Evolutionary conservation across 352 stramenopile species (phyloP), one percentile per base, ranked within the genome.

Genomic region (Achlya hypogyna): DNA sequence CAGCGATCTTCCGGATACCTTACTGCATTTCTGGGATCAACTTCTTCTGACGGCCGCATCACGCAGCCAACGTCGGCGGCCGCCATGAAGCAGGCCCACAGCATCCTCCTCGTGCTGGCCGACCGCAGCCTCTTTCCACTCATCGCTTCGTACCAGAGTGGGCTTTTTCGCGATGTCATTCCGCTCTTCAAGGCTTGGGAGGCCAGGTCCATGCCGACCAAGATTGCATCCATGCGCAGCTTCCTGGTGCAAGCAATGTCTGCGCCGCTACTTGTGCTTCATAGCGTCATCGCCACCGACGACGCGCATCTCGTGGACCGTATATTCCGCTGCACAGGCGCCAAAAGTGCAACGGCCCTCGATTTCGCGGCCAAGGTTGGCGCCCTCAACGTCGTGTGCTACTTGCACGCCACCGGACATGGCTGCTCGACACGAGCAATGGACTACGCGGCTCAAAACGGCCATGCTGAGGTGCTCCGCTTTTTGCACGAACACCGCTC

Each of bases 371-470:
- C 73, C 20, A 34, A 66, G 25, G 63, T 58, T 12, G 75, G 73
- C 6, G 72, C 72, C 60, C 25, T 80, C 12, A 62, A 75, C 0
- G 56, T 78, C 5, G 66, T 80, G 43, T 62, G 23, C 0, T 78
- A 75, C 58, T 51, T 80, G 29, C 74, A 80, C 38, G n/a, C 38
- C 2, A n/a, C 38, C 2, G 38, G 38, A 10, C 38, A 45, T 18
- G 38, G 12, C n/a, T 18, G 12, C 4, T 45, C 38, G 6, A 3
- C 12, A 9, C 65, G 59, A 72, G 27, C 73, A 2, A 78, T 82
- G 56, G 71, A 79, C 51, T 69, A 65, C 5, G 75, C 73, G 20
- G 75, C 75, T 14, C 54, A 75, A 9, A 65, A 77, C 38, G 75
- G 74, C 12, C 25, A 63, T 5, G 40, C 77, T 27, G 22, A 69